Conservation (phyloP, 1,284 basidiomycete species). For the Stereum hirsutum region DNA sequence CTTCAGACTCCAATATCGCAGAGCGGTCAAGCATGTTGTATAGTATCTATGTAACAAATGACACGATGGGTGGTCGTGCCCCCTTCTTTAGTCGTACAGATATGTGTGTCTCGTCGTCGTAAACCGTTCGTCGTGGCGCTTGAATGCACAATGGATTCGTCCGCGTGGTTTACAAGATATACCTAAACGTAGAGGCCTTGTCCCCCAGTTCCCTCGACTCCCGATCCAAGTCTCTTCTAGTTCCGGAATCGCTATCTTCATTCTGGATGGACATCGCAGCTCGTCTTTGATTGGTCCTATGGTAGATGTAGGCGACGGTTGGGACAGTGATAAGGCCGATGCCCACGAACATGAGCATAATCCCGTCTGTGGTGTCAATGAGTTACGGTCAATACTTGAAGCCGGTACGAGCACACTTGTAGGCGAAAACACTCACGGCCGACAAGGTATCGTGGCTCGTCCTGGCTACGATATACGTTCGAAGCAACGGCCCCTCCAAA, state of each 20-base stretch:
- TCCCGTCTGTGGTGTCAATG: constrained; percentile 49
- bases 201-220: constrained; percentile 49
- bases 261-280: too few relatives aligned
- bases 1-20: too few relatives aligned
- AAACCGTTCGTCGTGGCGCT: too few relatives aligned
- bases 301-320: constrained; percentile 39
- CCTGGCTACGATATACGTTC: constrained; percentile 50
- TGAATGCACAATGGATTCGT: too few relatives aligned
- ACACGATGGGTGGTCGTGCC: too few relatives aligned
- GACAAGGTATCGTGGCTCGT: constrained; percentile 49
- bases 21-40: too few relatives aligned
- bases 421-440: constrained; percentile 54
- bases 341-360: constrained; percentile 59
- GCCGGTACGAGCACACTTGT: too few relatives aligned
- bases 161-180: too few relatives aligned
- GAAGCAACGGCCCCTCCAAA: constrained; percentile 44
- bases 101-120: too few relatives aligned
- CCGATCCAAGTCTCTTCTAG: constrained; percentile 23
- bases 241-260: constrained; percentile 20
- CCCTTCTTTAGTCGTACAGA: too few relatives aligned
- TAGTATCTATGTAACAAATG: too few relatives aligned
- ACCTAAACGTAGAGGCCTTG: constrained; percentile 54
- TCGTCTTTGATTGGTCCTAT: constrained; percentile 39
- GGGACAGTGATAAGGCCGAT: constrained; percentile 50
- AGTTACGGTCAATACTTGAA: not conserved